Evolutionary conservation across 1,139 yeast species (phyloP).

Genomic region (Geotrichum citri-aurantii): DNA sequence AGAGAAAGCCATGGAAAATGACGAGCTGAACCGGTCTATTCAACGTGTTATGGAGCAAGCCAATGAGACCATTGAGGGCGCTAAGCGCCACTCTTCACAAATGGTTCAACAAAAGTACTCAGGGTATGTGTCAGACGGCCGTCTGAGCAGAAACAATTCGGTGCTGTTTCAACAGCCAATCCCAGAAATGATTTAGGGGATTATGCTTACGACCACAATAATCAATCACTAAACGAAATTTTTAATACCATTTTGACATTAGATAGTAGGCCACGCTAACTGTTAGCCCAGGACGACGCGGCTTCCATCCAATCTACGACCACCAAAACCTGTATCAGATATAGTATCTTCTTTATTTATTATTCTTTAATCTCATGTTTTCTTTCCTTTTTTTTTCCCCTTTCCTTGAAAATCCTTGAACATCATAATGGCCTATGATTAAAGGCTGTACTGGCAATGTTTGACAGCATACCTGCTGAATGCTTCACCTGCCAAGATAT

Average conservation of each 20-base stretch:
- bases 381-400: not conserved
- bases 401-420: not conserved
- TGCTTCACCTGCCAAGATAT: not conserved
- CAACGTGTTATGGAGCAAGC: conserved; percentile 35
- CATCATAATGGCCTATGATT: not conserved
- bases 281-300: not conserved
- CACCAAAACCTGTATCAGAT: not conserved
- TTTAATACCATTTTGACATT: not conserved
- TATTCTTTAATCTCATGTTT: not conserved
- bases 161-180: not conserved
- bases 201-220: not conserved
- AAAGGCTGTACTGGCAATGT: not conserved
- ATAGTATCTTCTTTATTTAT: not conserved
- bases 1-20: conserved; percentile 38
- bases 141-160: not conserved
- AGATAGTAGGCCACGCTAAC: not conserved
- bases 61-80: conserved; percentile 32
- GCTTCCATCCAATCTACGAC: not conserved
- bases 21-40: conserved; percentile 33
- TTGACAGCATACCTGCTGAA: not conserved
- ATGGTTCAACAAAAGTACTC: not conserved
- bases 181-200: not conserved
- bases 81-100: conserved; percentile 23
- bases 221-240: not conserved
- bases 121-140: not conserved